Conservation (phyloP, 768 basidiomycete species). For the Leccinum subtestaceum region DNA sequence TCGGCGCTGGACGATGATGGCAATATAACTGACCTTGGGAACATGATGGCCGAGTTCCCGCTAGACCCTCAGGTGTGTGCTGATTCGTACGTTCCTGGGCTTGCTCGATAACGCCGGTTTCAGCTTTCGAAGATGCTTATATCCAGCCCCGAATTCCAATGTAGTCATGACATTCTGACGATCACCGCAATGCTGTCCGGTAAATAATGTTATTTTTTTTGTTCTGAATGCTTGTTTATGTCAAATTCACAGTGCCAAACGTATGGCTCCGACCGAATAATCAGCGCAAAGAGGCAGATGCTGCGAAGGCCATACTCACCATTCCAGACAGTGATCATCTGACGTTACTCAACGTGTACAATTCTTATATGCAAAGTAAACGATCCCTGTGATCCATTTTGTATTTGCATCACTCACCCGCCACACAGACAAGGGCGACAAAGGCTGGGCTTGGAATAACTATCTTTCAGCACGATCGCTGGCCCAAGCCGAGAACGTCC, state of each 20-base stretch:
- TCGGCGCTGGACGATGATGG: conserved; percentile 94
- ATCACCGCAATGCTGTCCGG: conserved; percentile 97
- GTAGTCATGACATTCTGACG: conserved; percentile 92
- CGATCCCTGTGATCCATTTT: conserved; percentile 1
- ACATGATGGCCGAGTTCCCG: conserved; percentile 97
- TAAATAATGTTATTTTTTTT: conserved; percentile 30
- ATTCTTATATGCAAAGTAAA: conserved; percentile 86
- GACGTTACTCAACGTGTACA: conserved; percentile 92
- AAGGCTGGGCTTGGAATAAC: conserved; percentile 89
- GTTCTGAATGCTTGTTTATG: not conserved
- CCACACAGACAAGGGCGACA: conserved; percentile 63
- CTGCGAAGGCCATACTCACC: conserved; percentile 82
- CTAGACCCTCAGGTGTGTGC: conserved; percentile 86
- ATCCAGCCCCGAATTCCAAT: conserved; percentile 90
- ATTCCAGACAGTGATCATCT: conserved; percentile 97
- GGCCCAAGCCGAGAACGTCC: conserved; percentile 90
- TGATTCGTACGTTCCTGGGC: not conserved
- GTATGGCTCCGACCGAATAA: conserved; percentile 92
- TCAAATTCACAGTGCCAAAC: conserved; percentile 59
- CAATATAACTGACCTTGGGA: conserved; percentile 80
- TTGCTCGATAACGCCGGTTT: not conserved
- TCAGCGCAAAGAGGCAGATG: conserved; percentile 86
- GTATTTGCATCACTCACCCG: not conserved
- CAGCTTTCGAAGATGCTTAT: conserved; percentile 90
- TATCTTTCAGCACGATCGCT: conserved; percentile 83